Percentiles rank a stretch among this genome's conserved stretches.
Evolutionary conservation across 2,329 filamentous ascomycete species (phyloP).

Genomic region (Helotiales sp.): DNA sequence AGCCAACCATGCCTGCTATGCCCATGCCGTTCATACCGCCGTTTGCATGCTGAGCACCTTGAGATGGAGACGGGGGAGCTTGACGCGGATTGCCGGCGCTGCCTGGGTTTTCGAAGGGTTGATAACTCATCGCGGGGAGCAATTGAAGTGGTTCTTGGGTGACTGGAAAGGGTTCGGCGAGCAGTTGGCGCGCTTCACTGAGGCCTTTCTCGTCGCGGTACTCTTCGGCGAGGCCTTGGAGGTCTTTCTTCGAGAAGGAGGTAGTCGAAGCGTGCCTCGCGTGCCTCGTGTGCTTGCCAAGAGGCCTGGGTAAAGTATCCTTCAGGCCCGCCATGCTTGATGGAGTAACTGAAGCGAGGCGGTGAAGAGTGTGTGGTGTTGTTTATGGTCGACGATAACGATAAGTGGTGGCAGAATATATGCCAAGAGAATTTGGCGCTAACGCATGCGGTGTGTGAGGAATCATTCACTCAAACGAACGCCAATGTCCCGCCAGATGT

Average conservation of each 20-base stretch:
- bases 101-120: conserved; percentile 28
- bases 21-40: conserved; percentile 37
- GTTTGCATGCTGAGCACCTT: conserved; percentile 32
- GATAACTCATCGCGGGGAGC: conserved; percentile 16
- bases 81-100: conserved; percentile 20
- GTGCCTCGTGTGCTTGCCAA: no score
- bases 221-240: no score
- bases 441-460: no score
- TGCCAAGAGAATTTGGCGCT: no score
- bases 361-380: not conserved
- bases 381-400: not conserved
- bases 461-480: no score
- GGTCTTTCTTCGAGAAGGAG: no score
- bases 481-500: no score
- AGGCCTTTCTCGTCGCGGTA: no score
- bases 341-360: not conserved
- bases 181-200: no score
- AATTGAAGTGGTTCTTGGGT: not conserved
- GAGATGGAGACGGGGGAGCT: conserved; percentile 35
- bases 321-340: not conserved
- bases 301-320: no score
- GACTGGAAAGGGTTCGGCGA: not conserved
- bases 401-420: not conserved
- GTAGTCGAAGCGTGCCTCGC: no score
- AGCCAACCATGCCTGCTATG: conserved; percentile 40